Base-by-base conservation (phyloP, 2,329 filamentous ascomycete genomes). In the Nemania sp. region DNA sequence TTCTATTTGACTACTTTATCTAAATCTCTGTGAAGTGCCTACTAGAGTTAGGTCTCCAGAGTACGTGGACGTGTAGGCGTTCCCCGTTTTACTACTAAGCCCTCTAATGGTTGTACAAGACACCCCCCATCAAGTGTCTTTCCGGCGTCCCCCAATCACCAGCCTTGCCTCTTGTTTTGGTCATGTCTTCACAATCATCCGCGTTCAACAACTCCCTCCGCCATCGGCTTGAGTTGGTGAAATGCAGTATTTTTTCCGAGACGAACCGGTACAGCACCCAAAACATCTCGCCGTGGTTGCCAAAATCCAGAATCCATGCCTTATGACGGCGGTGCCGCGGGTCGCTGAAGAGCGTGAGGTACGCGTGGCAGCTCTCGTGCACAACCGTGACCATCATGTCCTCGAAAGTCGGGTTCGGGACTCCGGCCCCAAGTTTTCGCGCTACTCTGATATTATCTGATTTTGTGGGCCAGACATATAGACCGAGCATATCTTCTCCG, bases 351-450 rank as follows among this genome's bases (percentile, higher is more conserved):
- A 60, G 1, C 1, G 13, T 32, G 1, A 63, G 17, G 17, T 12
- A 63, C 4, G 53, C 61, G 21, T 63, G 61, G 15, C 46, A 42
- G 49, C 52, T 54, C 32, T 63, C 61, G 34, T 63, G 61, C 1
- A 46, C 20, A 2, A 63, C 13, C 1, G 25, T 43, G 7, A 20
- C 2, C 5, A 63, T 12, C 10, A 63, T 3, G 3, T 25, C n/a
- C 10, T 54, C 48, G 3, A 63, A 49, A 13, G 0, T 12, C 1
- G 2, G 15, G 1, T 4, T 15, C 10, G 34, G 11, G 25, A 45
- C 45, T 6, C 15, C 7, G 0, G 12, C 5, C 15, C 18, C 12
- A 13, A 7, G 0, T n/a, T n/a, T n/a, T 4, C 54, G 39, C 5
- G 3, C 18, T 25, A 54, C 45, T 5, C 6, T 34, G 13, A 57